Conservation (phyloP, 106 monocot genomes). For the Xerophyta viscosa region DNA sequence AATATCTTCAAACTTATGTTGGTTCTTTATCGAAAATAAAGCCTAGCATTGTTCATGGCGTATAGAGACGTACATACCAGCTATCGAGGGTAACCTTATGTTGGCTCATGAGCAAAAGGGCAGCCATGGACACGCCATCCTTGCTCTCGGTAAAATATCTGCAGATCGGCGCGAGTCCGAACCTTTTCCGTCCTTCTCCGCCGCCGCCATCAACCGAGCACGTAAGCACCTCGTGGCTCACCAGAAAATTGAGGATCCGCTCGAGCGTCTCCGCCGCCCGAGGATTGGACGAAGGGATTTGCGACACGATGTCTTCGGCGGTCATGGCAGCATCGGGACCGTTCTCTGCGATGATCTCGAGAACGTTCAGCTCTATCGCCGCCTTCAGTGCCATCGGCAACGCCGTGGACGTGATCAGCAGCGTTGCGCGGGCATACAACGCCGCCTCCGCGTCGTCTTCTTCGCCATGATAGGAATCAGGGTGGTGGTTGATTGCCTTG, state of each 20-base stretch:
- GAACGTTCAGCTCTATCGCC: constrained; percentile 6
- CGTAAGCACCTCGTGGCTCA: constrained; percentile 10
- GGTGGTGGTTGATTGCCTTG: no score
- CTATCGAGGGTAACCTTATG: constrained; percentile 21
- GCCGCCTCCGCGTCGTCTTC: background rate
- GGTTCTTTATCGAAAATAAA: no score
- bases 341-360: constrained; percentile 1
- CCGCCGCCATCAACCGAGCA: constrained; percentile 5
- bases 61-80: no score
- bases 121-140: constrained; percentile 23
- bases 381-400: constrained; percentile 7
- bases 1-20: no score
- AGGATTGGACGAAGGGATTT: constrained; percentile 2
- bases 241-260: constrained; percentile 5
- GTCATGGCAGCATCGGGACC: constrained; percentile 1
- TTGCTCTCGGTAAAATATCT: constrained; percentile 1
- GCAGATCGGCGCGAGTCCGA: background rate
- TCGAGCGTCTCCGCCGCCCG: constrained; percentile 7
- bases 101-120: constrained; percentile 13
- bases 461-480: no score
- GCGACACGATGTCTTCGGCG: constrained; percentile 1
- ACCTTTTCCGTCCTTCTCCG: constrained; percentile 4
- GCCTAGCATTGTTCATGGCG: no score
- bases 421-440: background rate
- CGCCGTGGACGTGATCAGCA: background rate